Evolutionary conservation across 768 basidiomycete species (phyloP).

Genomic region (Leccinum disarticulatum): DNA sequence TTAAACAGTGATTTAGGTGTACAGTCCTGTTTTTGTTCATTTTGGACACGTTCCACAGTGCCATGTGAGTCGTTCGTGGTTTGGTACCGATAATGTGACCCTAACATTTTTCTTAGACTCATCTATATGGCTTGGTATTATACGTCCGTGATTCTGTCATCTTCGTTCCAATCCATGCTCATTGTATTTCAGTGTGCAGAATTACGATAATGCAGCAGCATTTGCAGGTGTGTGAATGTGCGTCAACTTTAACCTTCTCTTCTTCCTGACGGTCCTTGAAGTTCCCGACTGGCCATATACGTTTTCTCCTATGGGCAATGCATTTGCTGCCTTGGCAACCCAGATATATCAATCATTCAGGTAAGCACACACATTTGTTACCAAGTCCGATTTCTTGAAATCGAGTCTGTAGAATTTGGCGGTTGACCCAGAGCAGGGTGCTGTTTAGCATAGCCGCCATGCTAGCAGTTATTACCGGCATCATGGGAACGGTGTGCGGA

Average conservation of each 20-base stretch:
- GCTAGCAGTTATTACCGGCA: not conserved
- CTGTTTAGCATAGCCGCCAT: not conserved
- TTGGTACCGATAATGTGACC: not conserved
- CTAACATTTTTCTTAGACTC: not conserved
- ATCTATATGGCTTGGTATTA: conserved; percentile 23
- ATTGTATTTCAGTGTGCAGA: not conserved
- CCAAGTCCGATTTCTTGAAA: not conserved
- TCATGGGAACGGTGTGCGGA: not conserved
- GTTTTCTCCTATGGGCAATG: conserved; percentile 49
- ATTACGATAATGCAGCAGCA: not conserved
- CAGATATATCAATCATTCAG: conserved; percentile 49
- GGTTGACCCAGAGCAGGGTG: conserved; percentile 2
- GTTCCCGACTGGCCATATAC: conserved; percentile 49
- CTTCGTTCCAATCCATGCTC: not conserved
- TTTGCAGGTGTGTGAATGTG: not conserved
- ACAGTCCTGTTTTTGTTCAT: conserved; percentile 21
- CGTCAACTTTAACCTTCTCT: not conserved
- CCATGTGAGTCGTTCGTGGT: conserved; percentile 4
- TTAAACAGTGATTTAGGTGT: conserved; percentile 4
- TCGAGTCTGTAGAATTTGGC: conserved; percentile 14
- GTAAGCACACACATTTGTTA: conserved; percentile 23
- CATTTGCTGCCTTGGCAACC: conserved; percentile 47
- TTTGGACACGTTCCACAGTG: conserved; percentile 21
- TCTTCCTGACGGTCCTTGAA: conserved; percentile 15
- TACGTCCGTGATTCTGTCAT: conserved; percentile 4